These are phyloP conservation scores for Fusarium beomiforme DNA, from an alignment of 2,329 filamentous ascomycete genomes.

Conservation along the genomic window DNA sequence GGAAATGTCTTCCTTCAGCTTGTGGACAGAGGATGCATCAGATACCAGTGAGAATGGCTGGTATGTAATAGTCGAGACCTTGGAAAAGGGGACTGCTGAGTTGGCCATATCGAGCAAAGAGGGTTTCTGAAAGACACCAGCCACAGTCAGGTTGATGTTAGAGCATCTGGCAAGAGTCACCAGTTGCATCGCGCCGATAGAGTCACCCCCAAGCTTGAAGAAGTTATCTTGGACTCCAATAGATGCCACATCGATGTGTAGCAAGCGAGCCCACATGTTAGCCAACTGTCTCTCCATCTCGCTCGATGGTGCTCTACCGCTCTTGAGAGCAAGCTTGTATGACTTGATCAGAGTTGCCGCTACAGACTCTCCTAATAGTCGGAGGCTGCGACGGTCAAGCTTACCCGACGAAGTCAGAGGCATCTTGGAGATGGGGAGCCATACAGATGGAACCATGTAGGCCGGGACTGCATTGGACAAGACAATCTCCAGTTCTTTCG, in stretches of 20 bases:
- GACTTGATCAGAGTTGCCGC: neutral
- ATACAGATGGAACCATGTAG: conserved; percentile 56
- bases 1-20: neutral
- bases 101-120: conserved; percentile 33
- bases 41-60: conserved; percentile 27
- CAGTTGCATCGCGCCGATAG: conserved; percentile 36
- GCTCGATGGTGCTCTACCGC: conserved; percentile 48
- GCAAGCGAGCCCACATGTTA: conserved; percentile 26
- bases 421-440: conserved; percentile 53
- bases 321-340: conserved; percentile 28
- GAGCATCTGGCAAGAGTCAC: conserved; percentile 48
- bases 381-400: conserved; percentile 53
- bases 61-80: neutral
- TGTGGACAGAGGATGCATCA: neutral
- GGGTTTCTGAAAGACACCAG: conserved; percentile 53
- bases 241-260: neutral
- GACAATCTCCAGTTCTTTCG: conserved; percentile 1
- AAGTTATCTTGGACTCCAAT: conserved; percentile 50
- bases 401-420: conserved; percentile 56
- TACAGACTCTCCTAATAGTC: conserved; percentile 4
- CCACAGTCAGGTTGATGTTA: conserved; percentile 54
- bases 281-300: conserved; percentile 28
- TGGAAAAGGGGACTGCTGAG: conserved; percentile 26
- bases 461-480: conserved; percentile 32
- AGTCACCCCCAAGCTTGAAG: conserved; percentile 55